These are phyloP conservation scores for Penicillium paradoxum DNA, from an alignment of 495 filamentous ascomycete genomes.

Conservation along the genomic window DNA sequence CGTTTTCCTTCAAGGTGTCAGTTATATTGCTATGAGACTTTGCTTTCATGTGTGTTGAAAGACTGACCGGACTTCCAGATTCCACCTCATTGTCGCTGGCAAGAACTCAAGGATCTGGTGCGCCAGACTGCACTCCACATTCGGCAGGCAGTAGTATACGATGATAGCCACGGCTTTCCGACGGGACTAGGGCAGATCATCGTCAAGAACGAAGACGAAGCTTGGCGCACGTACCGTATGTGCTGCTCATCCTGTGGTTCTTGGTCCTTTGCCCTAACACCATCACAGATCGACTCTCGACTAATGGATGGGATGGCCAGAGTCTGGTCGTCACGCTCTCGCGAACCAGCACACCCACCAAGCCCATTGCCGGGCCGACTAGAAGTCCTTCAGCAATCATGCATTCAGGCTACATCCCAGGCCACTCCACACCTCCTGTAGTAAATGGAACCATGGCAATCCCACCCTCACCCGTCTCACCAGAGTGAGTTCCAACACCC, in stretches of 20 bases:
- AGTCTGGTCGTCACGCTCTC: slow-evolving; percentile 43
- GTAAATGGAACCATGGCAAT: slow-evolving; percentile 26
- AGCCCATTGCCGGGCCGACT: slow-evolving; percentile 42
- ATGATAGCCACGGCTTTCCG: slow-evolving; percentile 43
- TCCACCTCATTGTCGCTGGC: slow-evolving; percentile 46
- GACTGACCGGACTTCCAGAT: slow-evolving; percentile 28
- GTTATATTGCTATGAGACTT: slow-evolving; percentile 4
- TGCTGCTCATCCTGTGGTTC: neutral
- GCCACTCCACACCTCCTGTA: slow-evolving; percentile 35
- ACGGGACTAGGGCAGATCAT: slow-evolving; percentile 47
- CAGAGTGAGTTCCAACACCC: slow-evolving; percentile 28
- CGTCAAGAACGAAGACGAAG: slow-evolving; percentile 46
- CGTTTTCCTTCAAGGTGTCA: slow-evolving; percentile 44
- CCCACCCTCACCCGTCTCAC: slow-evolving; percentile 36
- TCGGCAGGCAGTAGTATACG: slow-evolving; percentile 46
- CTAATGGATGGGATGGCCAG: slow-evolving; percentile 45
- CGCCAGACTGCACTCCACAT: slow-evolving; percentile 46
- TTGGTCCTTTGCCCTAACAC: slow-evolving; percentile 4
- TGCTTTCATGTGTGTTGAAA: neutral
- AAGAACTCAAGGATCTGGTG: slow-evolving; percentile 46
- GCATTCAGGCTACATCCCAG: slow-evolving; percentile 24
- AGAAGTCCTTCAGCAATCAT: slow-evolving; percentile 37
- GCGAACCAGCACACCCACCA: slow-evolving; percentile 39
- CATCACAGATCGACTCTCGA: slow-evolving; percentile 36
- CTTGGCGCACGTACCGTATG: slow-evolving; percentile 45